Evolutionary conservation across 176 grass and related monocot genomes (phyloP).

Genomic region (Oryza australiensis): DNA sequence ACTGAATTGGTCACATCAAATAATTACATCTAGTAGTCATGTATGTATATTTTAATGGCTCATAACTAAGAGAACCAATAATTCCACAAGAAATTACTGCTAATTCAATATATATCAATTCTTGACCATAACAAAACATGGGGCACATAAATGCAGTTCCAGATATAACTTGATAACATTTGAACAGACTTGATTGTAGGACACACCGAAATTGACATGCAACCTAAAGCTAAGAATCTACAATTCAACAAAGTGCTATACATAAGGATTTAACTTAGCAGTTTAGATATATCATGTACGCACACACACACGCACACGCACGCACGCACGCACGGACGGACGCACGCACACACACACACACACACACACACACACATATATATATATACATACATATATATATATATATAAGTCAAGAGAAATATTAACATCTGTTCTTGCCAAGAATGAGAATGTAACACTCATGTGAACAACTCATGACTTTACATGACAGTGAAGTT

Average conservation of each 20-base stretch:
- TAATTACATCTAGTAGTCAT: neutral
- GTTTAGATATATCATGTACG: neutral
- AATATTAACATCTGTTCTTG: neutral
- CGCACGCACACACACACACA: too few species aligned
- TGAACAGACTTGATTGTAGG: neutral
- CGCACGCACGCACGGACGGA: too few species aligned
- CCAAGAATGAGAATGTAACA: neutral
- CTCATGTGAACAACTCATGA: neutral
- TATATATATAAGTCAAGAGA: neutral
- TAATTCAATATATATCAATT: neutral
- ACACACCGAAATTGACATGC: neutral
- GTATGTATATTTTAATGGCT: neutral
- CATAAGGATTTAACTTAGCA: neutral
- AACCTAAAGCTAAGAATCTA: neutral
- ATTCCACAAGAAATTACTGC: neutral
- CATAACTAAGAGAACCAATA: constrained; percentile 7
- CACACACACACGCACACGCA: too few species aligned
- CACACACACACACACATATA: too few species aligned
- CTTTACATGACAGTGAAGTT: constrained; percentile 22
- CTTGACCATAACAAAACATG: neutral
- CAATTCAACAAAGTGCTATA: neutral
- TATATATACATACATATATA: too few species aligned
- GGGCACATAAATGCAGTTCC: neutral
- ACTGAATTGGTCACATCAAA: neutral
- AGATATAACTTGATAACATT: neutral